These are phyloP conservation scores for Paraphoma sp. DNA, from an alignment of 2,329 filamentous ascomycete genomes.

Conservation along the genomic window DNA sequence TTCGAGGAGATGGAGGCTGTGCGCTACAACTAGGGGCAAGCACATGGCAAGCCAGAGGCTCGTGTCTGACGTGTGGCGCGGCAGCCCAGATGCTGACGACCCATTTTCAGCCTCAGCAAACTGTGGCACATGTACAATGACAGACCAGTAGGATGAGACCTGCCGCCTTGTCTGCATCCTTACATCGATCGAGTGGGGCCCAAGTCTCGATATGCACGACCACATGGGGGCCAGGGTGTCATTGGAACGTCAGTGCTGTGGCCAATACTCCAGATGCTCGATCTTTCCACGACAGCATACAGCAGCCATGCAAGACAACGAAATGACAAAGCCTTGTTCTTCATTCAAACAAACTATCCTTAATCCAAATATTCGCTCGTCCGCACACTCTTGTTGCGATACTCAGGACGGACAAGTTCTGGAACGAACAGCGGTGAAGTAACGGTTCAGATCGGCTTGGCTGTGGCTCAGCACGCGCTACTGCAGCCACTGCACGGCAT, in stretches of 20 bases:
- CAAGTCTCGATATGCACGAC: not conserved
- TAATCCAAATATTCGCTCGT: no score
- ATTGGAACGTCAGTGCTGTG: not conserved
- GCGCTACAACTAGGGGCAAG: not conserved
- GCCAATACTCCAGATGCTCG: not conserved
- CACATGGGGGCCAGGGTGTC: not conserved
- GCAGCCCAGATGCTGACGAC: constrained; percentile 6
- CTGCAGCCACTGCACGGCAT: constrained; percentile 15
- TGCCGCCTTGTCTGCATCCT: not conserved
- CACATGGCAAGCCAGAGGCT: not conserved
- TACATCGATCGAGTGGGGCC: not conserved
- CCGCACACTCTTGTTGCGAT: not conserved
- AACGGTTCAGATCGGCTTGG: constrained; percentile 2
- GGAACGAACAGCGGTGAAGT: constrained; percentile 19
- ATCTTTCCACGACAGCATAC: not conserved
- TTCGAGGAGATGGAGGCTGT: not conserved
- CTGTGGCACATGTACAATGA: not conserved
- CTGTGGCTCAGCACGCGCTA: constrained; percentile 20
- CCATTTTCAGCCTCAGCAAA: constrained; percentile 14
- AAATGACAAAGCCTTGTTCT: no score
- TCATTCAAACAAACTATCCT: no score
- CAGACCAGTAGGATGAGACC: not conserved
- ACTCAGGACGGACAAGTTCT: not conserved
- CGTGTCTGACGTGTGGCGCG: constrained; percentile 9
- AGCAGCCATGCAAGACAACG: no score